Percentiles rank a stretch among this genome's conserved stretches.
phyloP scores from a whole-genome alignment of 164 flowering plant genomes.

The Euptelea pleiosperma region DNA sequence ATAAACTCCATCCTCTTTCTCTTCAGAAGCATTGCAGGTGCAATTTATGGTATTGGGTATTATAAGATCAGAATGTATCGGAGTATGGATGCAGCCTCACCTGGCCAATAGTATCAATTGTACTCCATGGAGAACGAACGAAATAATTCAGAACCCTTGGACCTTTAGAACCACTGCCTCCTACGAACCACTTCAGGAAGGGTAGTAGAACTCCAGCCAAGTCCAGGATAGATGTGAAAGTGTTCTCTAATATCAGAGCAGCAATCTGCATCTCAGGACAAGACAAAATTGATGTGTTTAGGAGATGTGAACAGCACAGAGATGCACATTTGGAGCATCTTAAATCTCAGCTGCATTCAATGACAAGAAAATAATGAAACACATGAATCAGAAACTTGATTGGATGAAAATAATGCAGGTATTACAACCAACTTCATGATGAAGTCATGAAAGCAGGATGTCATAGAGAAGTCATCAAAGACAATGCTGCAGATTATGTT shows the following conservation, averaged over 20 bases:
- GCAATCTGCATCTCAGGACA: constrained; percentile 83
- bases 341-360: background rate
- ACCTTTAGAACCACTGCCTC: constrained; percentile 73
- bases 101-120: constrained; percentile 80
- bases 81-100: constrained; percentile 35
- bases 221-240: constrained; percentile 96
- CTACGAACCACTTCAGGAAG: constrained; percentile 88
- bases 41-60: background rate
- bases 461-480: no score
- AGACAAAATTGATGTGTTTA: no score
- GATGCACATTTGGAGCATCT: background rate
- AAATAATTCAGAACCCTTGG: constrained; percentile 70
- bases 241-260: constrained; percentile 86
- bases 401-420: no score
- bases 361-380: no score
- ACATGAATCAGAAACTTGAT: no score
- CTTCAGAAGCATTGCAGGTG: no score
- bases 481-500: no score
- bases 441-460: no score
- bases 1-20: no score
- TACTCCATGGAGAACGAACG: constrained; percentile 96
- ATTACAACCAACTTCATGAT: no score
- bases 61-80: background rate
- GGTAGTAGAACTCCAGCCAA: constrained; percentile 97
- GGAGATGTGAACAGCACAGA: background rate